phyloP scores from a whole-genome alignment of 2,329 filamentous ascomycete species.

The Aspergillus bombycis region DNA sequence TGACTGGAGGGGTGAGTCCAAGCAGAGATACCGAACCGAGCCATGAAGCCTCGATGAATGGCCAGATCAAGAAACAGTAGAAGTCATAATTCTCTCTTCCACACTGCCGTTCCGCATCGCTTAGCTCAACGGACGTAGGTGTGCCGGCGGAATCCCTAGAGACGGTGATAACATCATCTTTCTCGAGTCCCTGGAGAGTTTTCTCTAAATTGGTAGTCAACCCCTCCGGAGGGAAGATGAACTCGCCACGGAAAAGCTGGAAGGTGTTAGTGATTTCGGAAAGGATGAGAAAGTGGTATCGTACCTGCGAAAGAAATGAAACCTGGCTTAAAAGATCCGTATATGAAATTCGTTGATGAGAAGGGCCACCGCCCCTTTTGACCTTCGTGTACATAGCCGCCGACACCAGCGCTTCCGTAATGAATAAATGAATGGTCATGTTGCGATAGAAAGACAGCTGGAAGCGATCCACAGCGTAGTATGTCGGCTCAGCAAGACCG shows the following conservation, averaged over 20 bases:
- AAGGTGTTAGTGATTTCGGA: constrained; percentile 14
- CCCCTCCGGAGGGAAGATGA: constrained; percentile 92
- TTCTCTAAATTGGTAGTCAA: constrained; percentile 77
- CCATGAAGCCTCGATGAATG: constrained; percentile 94
- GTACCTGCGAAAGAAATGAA: constrained; percentile 75
- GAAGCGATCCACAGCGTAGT: constrained; percentile 92
- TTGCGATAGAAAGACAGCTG: constrained; percentile 98
- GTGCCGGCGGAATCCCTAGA: constrained; percentile 58
- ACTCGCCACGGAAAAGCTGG: constrained; percentile 88
- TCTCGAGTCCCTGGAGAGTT: constrained; percentile 75
- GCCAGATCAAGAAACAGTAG: constrained; percentile 98
- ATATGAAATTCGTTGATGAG: constrained; percentile 78
- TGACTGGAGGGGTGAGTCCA: constrained; percentile 75
- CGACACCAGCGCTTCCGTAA: constrained; percentile 87
- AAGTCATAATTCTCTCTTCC: constrained; percentile 97
- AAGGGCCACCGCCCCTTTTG: constrained; percentile 85
- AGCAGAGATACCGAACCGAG: constrained; percentile 85
- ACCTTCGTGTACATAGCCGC: constrained; percentile 88
- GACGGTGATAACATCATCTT: constrained; percentile 74
- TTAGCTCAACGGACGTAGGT: constrained; percentile 72
- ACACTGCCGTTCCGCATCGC: constrained; percentile 71
- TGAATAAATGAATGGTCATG: constrained; percentile 98
- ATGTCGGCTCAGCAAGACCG: constrained; percentile 85
- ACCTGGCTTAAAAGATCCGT: constrained; percentile 76
- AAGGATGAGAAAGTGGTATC: constrained; percentile 6